phyloP scores from a whole-genome alignment of 495 filamentous ascomycete genomes.

The Podospora pseudocomata region DNA sequence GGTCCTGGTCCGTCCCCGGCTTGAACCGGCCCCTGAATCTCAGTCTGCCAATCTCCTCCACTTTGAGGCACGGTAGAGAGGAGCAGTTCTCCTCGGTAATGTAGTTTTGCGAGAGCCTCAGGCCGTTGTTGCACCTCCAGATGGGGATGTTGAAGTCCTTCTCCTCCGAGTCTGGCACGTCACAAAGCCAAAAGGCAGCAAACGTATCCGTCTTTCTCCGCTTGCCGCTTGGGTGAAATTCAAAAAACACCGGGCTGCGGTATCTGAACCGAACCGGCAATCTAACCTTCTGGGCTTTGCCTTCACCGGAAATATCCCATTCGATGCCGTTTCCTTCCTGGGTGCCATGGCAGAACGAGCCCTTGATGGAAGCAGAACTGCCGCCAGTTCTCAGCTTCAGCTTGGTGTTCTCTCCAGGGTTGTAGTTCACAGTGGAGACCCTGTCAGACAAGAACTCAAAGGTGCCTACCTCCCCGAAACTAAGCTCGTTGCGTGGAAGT shows the following conservation, averaged over 20 bases:
- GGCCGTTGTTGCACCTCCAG: constrained; percentile 70
- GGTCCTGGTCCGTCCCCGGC: constrained; percentile 85
- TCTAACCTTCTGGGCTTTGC: constrained; percentile 53
- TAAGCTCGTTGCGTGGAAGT: constrained; percentile 74
- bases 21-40: constrained; percentile 78
- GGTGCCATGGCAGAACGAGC: constrained; percentile 52
- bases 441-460: constrained; percentile 76
- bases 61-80: constrained; percentile 62
- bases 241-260: constrained; percentile 81
- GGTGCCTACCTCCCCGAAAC: constrained; percentile 85
- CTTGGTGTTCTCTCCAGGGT: constrained; percentile 64
- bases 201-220: constrained; percentile 64
- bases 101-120: constrained; percentile 83
- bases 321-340: constrained; percentile 58
- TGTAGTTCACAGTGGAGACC: constrained; percentile 57
- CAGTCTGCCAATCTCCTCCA: constrained; percentile 71
- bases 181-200: constrained; percentile 79
- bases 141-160: constrained; percentile 77
- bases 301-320: constrained; percentile 62
- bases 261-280: constrained; percentile 88
- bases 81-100: constrained; percentile 69
- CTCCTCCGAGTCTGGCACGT: constrained; percentile 74
- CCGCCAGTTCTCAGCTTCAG: constrained; percentile 82
- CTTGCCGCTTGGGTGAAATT: constrained; percentile 68
- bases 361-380: constrained; percentile 65